Evolutionary conservation across 257 asterid genomes (phyloP), one percentile per base, ranked within the genome.

Genomic region (Solanum tacnaense): DNA sequence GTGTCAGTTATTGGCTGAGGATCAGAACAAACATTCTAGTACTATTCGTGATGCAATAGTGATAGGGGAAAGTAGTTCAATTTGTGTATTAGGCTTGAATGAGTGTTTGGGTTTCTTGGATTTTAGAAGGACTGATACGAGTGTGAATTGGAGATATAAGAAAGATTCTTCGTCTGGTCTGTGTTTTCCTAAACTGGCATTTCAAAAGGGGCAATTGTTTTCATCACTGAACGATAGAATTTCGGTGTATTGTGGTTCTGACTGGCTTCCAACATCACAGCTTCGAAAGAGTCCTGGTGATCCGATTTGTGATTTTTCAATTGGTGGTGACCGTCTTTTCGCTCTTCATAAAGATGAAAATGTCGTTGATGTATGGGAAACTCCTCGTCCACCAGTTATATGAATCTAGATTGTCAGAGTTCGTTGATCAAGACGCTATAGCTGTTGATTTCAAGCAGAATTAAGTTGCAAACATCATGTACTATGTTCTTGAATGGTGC

Each of bases 41-140:
- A 38, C 56, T 46, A 46, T 46, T 46, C 56, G 8, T 21, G 70
- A 23, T 60, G 13, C 29, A 20, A 9, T 4, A 34, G 35, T 8
- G 41, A 52, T 16, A 52, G 23, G 6, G 62, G 21, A 52, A 8
- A 15, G 62, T 52, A 16, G 7, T 52, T 52, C 62, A 5, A 16
- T 52, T 52, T 52, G 62, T 34, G 97, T 96, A 8, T 98, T 96
- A 89, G 94, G 93, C 88, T 41, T 41, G 49, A 96, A 93, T 67
- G 89, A 93, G 97, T 68, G 98, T 94, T 58, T 95, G 93, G 99
- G 99, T 86, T 96, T 95, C 46, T 93, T 95, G 94, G 98, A 96
- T 87, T 85, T 94, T 90, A 93, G 98, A 86, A 91, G 93, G 16
- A 31, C 89, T 2, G 82, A 92, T 95, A 96, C 91, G 2, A 60